Percentiles rank a stretch among this genome's conserved stretches.
Evolutionary conservation across 176 grass and related monocot genomes (phyloP).

Genomic region (Carex kokanica): DNA sequence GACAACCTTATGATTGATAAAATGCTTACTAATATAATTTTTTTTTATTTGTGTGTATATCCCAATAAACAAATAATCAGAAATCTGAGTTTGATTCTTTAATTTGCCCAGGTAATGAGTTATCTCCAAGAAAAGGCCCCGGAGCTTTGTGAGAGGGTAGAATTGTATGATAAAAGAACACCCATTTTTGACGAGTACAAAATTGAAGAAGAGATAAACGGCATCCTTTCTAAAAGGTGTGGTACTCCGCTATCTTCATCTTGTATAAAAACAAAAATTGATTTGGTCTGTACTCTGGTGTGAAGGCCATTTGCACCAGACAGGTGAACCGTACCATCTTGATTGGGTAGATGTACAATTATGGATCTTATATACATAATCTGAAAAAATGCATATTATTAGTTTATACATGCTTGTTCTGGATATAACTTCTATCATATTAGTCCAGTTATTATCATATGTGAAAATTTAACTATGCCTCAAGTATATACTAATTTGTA

Average conservation of each 20-base stretch:
- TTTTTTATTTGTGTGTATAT: neutral
- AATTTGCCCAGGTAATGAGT: constrained; percentile 57
- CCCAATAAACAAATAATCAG: neutral
- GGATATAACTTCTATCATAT: neutral
- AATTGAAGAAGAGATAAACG: constrained; percentile 90
- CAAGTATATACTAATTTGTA: neutral
- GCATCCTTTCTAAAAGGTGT: constrained; percentile 92
- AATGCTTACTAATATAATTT: neutral
- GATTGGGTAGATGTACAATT: neutral
- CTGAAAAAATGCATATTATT: neutral
- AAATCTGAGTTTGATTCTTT: neutral
- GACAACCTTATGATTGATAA: neutral
- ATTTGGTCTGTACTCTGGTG: neutral
- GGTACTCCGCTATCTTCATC: neutral
- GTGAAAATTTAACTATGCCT: neutral
- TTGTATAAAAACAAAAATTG: neutral
- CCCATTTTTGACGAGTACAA: constrained; percentile 92
- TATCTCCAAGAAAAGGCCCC: constrained; percentile 93
- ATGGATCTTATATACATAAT: neutral
- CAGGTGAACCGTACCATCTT: neutral
- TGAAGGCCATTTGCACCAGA: neutral
- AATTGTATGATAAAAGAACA: constrained; percentile 75
- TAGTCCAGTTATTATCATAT: neutral
- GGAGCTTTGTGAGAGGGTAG: constrained; percentile 80
- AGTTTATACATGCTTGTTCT: neutral